These are phyloP conservation scores for Xylaria grammica DNA, from an alignment of 495 filamentous ascomycete genomes.

Conservation along the genomic window DNA sequence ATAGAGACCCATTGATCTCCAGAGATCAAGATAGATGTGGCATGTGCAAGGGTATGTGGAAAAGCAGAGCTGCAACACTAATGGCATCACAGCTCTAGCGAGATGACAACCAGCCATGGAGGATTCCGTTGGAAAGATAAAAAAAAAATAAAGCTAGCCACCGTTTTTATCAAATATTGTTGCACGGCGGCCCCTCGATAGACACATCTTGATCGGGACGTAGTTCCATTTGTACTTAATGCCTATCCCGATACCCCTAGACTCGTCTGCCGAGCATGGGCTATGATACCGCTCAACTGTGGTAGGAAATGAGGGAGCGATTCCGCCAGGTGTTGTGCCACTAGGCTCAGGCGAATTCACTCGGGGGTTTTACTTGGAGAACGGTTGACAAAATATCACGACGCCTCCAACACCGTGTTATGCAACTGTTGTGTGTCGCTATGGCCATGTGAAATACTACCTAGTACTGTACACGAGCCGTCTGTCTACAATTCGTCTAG, in stretches of 20 bases:
- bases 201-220: background rate
- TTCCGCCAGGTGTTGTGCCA: constrained; percentile 1
- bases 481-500: constrained; percentile 8
- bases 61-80: constrained; percentile 5
- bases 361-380: background rate
- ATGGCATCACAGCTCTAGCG: constrained; percentile 17
- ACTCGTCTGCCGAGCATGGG: background rate
- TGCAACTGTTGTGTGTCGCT: constrained; percentile 18
- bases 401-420: constrained; percentile 9
- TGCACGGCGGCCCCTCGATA: background rate
- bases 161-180: background rate
- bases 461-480: constrained; percentile 23
- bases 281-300: background rate
- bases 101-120: constrained; percentile 6
- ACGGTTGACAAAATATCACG: background rate
- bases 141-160: background rate
- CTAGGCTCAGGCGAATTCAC: constrained; percentile 1
- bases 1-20: constrained; percentile 16
- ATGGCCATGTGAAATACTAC: constrained; percentile 17
- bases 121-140: background rate
- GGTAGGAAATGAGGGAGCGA: background rate
- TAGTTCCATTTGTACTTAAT: background rate
- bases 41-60: constrained; percentile 7
- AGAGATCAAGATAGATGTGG: constrained; percentile 6
- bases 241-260: background rate